Evolutionary conservation across 257 asterid genomes (phyloP).

Genomic region (Eustoma russellianum): DNA sequence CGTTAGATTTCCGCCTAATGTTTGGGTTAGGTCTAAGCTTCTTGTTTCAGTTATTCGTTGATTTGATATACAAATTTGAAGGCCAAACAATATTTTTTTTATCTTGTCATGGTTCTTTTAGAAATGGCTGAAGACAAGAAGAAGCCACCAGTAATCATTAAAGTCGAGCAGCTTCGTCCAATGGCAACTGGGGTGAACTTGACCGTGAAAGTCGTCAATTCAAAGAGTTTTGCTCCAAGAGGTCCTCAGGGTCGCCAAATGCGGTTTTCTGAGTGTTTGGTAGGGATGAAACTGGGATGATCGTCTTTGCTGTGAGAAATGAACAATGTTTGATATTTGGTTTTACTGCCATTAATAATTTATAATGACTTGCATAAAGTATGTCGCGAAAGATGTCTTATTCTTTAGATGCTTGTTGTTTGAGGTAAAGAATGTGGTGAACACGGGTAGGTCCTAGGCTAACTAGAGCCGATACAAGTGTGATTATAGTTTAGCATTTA

Average conservation of each 20-base stretch:
- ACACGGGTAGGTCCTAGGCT: too few relatives aligned
- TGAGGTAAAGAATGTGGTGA: too few relatives aligned
- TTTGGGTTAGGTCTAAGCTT: too few relatives aligned
- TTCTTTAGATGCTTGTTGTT: too few relatives aligned
- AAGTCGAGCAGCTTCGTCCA: slow-evolving; percentile 72
- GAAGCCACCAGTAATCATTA: slow-evolving; percentile 62
- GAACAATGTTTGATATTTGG: slow-evolving; percentile 25
- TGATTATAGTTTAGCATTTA: too few relatives aligned
- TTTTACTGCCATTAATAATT: neutral
- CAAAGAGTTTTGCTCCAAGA: slow-evolving; percentile 23
- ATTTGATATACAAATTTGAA: too few relatives aligned
- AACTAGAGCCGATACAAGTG: too few relatives aligned
- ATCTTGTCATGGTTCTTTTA: neutral
- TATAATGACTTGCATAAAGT: too few relatives aligned
- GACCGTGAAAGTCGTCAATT: slow-evolving; percentile 26
- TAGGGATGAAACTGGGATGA: slow-evolving; percentile 37
- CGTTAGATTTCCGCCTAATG: too few relatives aligned
- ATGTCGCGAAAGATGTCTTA: too few relatives aligned
- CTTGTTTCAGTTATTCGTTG: slow-evolving; percentile 8
- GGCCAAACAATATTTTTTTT: too few relatives aligned
- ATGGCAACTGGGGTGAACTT: slow-evolving; percentile 28
- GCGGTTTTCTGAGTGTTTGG: slow-evolving; percentile 32
- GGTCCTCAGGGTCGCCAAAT: slow-evolving; percentile 27
- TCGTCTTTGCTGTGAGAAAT: slow-evolving; percentile 31
- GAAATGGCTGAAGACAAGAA: slow-evolving; percentile 66